Conservation (phyloP, 2,329 filamentous ascomycete species). For the Fusarium sp. region DNA sequence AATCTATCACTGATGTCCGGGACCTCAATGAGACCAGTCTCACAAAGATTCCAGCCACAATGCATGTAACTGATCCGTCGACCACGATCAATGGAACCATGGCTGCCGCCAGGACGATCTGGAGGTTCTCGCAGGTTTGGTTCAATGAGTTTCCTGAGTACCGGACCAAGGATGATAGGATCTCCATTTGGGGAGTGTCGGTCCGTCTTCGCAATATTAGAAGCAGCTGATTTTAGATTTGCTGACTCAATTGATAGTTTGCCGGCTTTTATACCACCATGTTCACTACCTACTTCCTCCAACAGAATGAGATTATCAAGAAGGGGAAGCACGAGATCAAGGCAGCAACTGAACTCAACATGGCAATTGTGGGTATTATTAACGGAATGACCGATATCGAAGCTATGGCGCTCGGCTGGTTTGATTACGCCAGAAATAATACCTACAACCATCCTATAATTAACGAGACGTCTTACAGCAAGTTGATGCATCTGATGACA, state of each 20-base stretch:
- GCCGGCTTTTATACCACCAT: background rate
- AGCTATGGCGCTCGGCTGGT: background rate
- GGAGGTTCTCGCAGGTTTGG: background rate
- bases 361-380: background rate
- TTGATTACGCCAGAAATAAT: background rate
- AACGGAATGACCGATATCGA: background rate
- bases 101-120: background rate
- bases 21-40: background rate
- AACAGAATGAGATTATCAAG: background rate
- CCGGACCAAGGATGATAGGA: background rate
- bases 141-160: background rate
- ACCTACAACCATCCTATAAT: background rate
- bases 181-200: background rate
- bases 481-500: background rate
- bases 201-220: background rate
- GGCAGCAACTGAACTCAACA: background rate
- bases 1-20: background rate
- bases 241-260: background rate
- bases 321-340: background rate
- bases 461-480: background rate
- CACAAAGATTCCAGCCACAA: background rate
- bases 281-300: background rate
- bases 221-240: accelerated
- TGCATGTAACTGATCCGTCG: background rate
- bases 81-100: background rate